Percentiles rank a stretch among this genome's conserved stretches.
Conservation (phyloP, 805 yeast genomes). For the Komagataella mondaviorum region DNA sequence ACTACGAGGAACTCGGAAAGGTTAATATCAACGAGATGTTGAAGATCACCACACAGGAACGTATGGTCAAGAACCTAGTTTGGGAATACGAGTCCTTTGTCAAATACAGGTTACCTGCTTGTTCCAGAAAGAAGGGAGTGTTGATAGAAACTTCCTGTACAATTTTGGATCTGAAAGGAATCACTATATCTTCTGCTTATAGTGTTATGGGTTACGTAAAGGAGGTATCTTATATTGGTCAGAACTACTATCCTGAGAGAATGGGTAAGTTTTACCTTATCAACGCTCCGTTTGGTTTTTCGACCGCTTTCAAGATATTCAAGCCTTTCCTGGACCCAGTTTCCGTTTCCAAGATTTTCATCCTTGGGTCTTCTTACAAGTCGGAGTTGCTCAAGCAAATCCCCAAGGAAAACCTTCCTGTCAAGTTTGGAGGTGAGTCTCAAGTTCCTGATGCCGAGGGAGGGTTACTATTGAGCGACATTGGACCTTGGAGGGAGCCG, state of each 20-base stretch:
- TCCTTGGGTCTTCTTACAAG: constrained; percentile 67
- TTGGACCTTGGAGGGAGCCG: constrained; percentile 96
- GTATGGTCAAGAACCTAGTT: constrained; percentile 90
- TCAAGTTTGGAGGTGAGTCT: constrained; percentile 79
- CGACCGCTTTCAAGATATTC: constrained; percentile 83
- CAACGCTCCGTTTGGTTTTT: constrained; percentile 95
- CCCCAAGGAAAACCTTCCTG: constrained; percentile 86
- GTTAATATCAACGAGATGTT: constrained; percentile 86
- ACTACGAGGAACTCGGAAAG: constrained; percentile 85
- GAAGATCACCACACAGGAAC: constrained; percentile 86
- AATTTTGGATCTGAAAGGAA: constrained; percentile 88
- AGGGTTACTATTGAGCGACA: constrained; percentile 77
- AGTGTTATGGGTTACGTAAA: constrained; percentile 80
- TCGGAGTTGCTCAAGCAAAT: constrained; percentile 82
- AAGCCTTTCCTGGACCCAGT: constrained; percentile 96
- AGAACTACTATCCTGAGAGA: constrained; percentile 96
- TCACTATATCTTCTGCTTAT: constrained; percentile 70
- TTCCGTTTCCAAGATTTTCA: constrained; percentile 88
- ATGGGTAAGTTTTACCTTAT: constrained; percentile 96
- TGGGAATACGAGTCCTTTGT: constrained; percentile 96
- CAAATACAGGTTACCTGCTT: constrained; percentile 79
- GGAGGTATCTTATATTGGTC: constrained; percentile 91
- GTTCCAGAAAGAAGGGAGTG: constrained; percentile 68
- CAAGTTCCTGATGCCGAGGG: constrained; percentile 52
- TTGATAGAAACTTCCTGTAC: constrained; percentile 95